These are phyloP conservation scores for Candida dubliniensis DNA, from an alignment of 1,139 yeast species.

Conservation along the genomic window DNA sequence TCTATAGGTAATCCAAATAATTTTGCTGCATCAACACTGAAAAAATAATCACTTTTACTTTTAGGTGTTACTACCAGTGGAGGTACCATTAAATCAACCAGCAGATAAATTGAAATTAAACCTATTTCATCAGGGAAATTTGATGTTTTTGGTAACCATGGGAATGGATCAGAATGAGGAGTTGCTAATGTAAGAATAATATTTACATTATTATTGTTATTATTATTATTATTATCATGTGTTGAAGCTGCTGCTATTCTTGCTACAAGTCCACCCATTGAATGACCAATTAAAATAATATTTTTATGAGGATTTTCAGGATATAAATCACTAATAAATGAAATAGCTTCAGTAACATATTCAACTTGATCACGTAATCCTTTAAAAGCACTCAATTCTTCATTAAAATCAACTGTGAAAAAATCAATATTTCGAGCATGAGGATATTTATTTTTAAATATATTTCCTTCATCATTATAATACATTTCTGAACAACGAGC, in stretches of 20 bases:
- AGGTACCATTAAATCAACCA: constrained; percentile 52
- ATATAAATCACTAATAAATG: constrained; percentile 72
- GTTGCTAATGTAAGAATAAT: constrained; percentile 86
- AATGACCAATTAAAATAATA: constrained; percentile 83
- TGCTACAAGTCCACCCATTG: constrained; percentile 96
- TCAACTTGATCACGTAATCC: constrained; percentile 97
- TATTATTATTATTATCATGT: constrained; percentile 61
- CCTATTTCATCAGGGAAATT: constrained; percentile 45
- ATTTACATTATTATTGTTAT: constrained; percentile 53
- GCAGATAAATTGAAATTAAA: constrained; percentile 85
- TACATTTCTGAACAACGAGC: constrained; percentile 63
- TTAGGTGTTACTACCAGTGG: constrained; percentile 55
- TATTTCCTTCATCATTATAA: constrained; percentile 29
- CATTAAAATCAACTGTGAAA: constrained; percentile 90
- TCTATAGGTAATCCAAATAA: constrained; percentile 89
- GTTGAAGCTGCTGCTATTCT: constrained; percentile 33
- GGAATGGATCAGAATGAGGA: constrained; percentile 95
- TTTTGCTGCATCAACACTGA: constrained; percentile 80
- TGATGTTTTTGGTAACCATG: constrained; percentile 34
- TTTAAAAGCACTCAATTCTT: constrained; percentile 94
- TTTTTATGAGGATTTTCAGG: constrained; percentile 53
- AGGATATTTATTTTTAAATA: constrained; percentile 19
- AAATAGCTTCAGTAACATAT: constrained; percentile 83
- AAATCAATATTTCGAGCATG: constrained; percentile 60
- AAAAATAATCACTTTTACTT: constrained; percentile 51